phyloP scores from a whole-genome alignment of 129 eudicot species.

The Calendula officinalis region DNA sequence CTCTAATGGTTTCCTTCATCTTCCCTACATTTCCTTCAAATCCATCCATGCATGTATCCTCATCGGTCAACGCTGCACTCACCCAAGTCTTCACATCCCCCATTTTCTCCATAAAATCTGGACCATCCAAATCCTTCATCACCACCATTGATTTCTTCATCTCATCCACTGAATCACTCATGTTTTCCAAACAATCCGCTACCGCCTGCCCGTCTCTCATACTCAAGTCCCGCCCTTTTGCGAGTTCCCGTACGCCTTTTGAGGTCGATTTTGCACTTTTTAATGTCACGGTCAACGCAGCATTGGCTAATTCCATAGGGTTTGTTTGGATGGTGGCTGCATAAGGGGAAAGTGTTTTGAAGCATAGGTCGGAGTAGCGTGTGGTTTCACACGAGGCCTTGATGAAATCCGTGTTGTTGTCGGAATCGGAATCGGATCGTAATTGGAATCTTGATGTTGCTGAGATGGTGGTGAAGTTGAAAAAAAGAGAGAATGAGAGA shows the following conservation, averaged over 20 bases:
- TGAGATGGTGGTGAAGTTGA: neutral
- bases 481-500: neutral
- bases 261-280: conserved; percentile 28
- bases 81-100: conserved; percentile 54
- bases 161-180: conserved; percentile 41
- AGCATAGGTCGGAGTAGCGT: conserved; percentile 31
- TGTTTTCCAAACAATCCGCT: conserved; percentile 38
- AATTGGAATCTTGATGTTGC: conserved; percentile 17
- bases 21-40: conserved; percentile 38
- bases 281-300: conserved; percentile 27
- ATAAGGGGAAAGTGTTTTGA: conserved; percentile 34
- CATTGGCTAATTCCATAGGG: conserved; percentile 29
- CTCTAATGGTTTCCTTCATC: conserved; percentile 34
- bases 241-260: conserved; percentile 20
- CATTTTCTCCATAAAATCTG: conserved; percentile 37
- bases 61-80: conserved; percentile 56
- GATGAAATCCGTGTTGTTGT: conserved; percentile 22
- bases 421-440: neutral
- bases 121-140: conserved; percentile 39
- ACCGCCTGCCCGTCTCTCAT: conserved; percentile 35
- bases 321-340: conserved; percentile 24
- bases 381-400: conserved; percentile 39
- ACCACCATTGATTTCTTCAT: conserved; percentile 39
- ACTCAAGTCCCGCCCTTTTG: conserved; percentile 35
- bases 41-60: conserved; percentile 56